Evolutionary conservation across 148 eudicot species (phyloP).

Genomic region (Bassia scoparia): DNA sequence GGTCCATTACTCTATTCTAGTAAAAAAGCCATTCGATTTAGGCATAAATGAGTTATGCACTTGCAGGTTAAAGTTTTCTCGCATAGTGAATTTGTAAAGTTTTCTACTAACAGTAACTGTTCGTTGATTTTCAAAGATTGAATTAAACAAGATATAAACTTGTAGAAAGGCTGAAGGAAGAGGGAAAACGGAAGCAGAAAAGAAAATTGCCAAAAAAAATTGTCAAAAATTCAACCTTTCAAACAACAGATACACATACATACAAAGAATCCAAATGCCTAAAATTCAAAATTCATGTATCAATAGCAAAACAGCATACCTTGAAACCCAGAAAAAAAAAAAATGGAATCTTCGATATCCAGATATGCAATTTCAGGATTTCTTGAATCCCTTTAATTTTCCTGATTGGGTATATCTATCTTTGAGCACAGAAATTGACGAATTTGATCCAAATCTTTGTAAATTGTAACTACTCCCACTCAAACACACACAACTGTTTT

Average conservation of each 20-base stretch:
- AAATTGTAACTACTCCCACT: neutral
- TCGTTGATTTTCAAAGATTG: no score
- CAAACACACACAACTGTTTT: neutral
- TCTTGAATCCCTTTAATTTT: neutral
- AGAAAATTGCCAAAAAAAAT: neutral
- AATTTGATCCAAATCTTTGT: conserved; percentile 8
- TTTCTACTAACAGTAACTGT: no score
- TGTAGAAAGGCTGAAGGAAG: no score
- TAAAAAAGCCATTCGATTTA: no score
- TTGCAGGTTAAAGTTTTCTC: no score
- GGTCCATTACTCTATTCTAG: no score
- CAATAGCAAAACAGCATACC: conserved; percentile 10
- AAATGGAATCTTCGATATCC: neutral
- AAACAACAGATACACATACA: neutral
- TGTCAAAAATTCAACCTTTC: neutral
- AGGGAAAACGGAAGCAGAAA: no score
- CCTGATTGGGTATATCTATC: conserved; percentile 3
- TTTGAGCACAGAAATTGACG: neutral
- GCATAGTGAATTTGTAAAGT: no score
- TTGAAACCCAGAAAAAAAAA: conserved; percentile 7
- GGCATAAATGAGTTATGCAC: no score
- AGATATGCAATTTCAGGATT: conserved; percentile 8
- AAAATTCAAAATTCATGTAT: conserved; percentile 13
- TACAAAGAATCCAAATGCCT: neutral
- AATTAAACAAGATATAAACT: no score